A percentile compares a stretch with the other conserved stretches of the same genome.
Evolutionary conservation across 108 stramenopile genomes (phyloP).

Genomic region (Aureococcus anophagefferens): DNA sequence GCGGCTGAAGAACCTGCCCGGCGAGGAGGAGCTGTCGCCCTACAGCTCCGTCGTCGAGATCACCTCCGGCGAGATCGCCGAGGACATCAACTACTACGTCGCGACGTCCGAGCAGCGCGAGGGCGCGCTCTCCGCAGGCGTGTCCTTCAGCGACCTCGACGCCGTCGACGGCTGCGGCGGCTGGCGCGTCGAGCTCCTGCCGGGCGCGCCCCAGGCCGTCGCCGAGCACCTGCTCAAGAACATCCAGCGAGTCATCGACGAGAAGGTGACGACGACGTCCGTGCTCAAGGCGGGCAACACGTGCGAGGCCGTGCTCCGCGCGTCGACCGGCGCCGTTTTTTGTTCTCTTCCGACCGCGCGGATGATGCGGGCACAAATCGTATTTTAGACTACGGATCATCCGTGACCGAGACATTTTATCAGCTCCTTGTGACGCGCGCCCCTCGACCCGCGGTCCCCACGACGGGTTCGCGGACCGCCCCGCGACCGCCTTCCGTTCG

Average conservation of each 20-base stretch:
- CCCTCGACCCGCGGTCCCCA: no score
- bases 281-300: not conserved
- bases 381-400: no score
- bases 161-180: not conserved
- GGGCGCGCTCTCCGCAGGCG: not conserved
- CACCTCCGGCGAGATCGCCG: not conserved
- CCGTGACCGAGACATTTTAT: no score
- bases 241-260: not conserved
- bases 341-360: no score
- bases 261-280: not conserved
- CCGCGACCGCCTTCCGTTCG: no score
- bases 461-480: no score
- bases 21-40: not conserved
- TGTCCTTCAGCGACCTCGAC: not conserved
- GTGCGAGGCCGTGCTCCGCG: not conserved
- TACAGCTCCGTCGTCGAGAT: not conserved
- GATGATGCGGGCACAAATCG: no score
- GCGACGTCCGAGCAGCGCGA: not conserved
- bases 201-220: not conserved
- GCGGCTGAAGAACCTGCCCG: not conserved
- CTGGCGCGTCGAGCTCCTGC: not conserved
- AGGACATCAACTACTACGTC: not conserved
- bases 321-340: no score
- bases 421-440: no score
- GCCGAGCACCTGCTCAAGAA: not conserved